phyloP scores from a whole-genome alignment of 2,329 filamentous ascomycete genomes.

The Colletotrichum limetticola region DNA sequence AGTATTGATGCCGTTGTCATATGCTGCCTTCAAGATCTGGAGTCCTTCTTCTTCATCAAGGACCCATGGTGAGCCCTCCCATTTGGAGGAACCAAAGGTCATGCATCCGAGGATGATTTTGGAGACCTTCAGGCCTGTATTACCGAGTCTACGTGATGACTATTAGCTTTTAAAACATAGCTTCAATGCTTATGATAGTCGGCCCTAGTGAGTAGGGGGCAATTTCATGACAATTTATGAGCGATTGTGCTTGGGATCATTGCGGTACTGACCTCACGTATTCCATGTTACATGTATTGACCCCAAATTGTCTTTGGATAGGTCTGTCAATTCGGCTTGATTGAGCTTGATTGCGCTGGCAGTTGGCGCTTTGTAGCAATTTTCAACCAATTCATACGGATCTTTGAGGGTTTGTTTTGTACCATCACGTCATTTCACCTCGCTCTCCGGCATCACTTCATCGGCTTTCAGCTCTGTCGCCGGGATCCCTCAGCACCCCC shows the following conservation, averaged over 20 bases:
- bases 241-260: neutral
- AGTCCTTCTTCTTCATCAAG: constrained; percentile 49
- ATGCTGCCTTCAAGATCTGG: constrained; percentile 51
- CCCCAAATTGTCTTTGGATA: no score
- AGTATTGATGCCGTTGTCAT: constrained; percentile 53
- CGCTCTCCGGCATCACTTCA: neutral
- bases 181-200: no score
- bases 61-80: constrained; percentile 48
- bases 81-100: constrained; percentile 45
- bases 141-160: constrained; percentile 43
- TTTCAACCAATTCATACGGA: neutral
- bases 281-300: constrained; percentile 31
- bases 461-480: neutral
- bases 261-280: constrained; percentile 35
- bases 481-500: neutral
- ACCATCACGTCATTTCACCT: neutral
- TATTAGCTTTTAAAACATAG: neutral
- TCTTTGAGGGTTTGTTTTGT: neutral
- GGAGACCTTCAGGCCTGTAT: constrained; percentile 53
- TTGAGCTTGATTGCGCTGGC: neutral
- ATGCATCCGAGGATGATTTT: constrained; percentile 51
- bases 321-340: no score
- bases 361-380: neutral
- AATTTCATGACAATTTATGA: neutral
- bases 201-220: no score